These are phyloP conservation scores for Ascochyta rabiei DNA, from an alignment of 2,329 filamentous ascomycete species.

Conservation along the genomic window DNA sequence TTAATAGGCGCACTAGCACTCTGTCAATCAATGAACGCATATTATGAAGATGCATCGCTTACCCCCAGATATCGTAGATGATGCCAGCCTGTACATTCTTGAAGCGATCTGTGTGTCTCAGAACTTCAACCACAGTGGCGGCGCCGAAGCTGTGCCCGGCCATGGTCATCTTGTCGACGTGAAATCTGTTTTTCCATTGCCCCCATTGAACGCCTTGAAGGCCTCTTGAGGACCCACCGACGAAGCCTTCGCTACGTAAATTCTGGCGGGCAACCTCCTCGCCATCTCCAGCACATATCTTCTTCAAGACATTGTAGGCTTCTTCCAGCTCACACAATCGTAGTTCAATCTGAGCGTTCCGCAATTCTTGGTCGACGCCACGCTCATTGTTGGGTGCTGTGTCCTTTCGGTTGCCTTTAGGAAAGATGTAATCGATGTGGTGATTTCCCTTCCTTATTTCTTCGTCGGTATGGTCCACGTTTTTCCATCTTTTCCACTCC, in stretches of 20 bases:
- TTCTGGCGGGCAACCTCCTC: slow-evolving; percentile 59
- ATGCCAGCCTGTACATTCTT: slow-evolving; percentile 67
- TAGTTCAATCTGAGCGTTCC: slow-evolving; percentile 67
- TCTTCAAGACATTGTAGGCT: slow-evolving; percentile 62
- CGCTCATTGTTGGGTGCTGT: slow-evolving; percentile 61
- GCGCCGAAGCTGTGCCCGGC: slow-evolving; percentile 72
- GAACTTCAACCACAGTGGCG: slow-evolving; percentile 66
- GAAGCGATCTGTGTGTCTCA: slow-evolving; percentile 62
- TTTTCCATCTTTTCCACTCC: slow-evolving; percentile 32
- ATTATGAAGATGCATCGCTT: not conserved
- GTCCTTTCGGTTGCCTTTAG: slow-evolving; percentile 57
- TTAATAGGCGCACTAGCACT: slow-evolving; percentile 53
- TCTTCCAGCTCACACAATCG: slow-evolving; percentile 70
- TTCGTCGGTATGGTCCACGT: slow-evolving; percentile 48
- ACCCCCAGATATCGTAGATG: slow-evolving; percentile 69
- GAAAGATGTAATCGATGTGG: slow-evolving; percentile 67
- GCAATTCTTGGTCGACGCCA: slow-evolving; percentile 65
- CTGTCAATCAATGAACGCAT: slow-evolving; percentile 10
- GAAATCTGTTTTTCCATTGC: slow-evolving; percentile 62
- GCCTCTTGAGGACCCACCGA: slow-evolving; percentile 64
- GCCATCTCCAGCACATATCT: slow-evolving; percentile 62
- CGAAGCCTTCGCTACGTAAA: slow-evolving; percentile 62
- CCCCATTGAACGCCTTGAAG: slow-evolving; percentile 63
- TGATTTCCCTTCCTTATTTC: slow-evolving; percentile 53
- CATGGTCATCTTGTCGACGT: slow-evolving; percentile 63